phyloP scores from a whole-genome alignment of 768 basidiomycete species.

The Psilocybe tampanensis region DNA sequence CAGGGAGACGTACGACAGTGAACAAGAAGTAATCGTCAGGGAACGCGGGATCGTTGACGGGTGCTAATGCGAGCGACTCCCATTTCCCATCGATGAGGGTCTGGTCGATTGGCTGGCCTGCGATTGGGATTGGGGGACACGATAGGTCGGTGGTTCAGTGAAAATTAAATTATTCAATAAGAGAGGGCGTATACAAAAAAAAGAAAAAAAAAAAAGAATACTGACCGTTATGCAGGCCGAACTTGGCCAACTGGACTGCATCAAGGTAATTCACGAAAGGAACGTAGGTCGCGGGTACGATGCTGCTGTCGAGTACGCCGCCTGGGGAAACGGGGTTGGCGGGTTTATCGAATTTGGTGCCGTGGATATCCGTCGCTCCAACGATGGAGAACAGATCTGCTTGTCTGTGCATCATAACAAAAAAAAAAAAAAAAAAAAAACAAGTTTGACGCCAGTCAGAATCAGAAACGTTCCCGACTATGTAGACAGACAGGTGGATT shows the following conservation, averaged over 20 bases:
- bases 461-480: no score
- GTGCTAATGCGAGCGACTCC: slow-evolving; percentile 65
- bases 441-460: no score
- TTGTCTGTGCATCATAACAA: slow-evolving; percentile 36
- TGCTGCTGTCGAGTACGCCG: slow-evolving; percentile 46
- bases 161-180: no score
- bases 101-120: slow-evolving; percentile 49
- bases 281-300: slow-evolving; percentile 56
- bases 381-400: slow-evolving; percentile 61
- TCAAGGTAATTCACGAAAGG: slow-evolving; percentile 61
- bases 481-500: no score
- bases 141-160: no score
- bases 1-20: slow-evolving; percentile 55
- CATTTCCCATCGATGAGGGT: slow-evolving; percentile 68
- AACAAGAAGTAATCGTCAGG: slow-evolving; percentile 74
- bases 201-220: neutral
- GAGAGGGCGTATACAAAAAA: no score
- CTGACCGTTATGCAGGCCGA: slow-evolving; percentile 65
- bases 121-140: neutral
- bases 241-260: slow-evolving; percentile 53
- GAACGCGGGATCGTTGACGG: slow-evolving; percentile 47
- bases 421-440: neutral
- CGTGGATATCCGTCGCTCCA: slow-evolving; percentile 62
- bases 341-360: slow-evolving; percentile 57
- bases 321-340: slow-evolving; percentile 50